These are phyloP conservation scores for Poa pratensis DNA, from an alignment of 176 grass and related monocot genomes.

Conservation along the genomic window DNA sequence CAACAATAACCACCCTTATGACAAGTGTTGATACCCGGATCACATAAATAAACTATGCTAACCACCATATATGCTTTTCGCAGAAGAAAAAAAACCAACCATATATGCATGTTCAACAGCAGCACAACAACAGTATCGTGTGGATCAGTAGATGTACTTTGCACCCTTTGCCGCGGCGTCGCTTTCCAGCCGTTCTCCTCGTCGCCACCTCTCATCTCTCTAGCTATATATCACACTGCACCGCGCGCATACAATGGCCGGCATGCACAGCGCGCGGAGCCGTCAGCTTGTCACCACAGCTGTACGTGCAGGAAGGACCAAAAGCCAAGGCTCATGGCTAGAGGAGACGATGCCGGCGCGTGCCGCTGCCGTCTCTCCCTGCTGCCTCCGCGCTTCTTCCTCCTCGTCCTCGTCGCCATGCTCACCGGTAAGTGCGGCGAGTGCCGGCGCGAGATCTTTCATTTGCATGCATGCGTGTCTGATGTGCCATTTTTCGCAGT, in stretches of 20 bases:
- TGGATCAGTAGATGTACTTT: conserved; percentile 35
- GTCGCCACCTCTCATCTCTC: neutral
- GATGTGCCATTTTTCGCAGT: conserved; percentile 28
- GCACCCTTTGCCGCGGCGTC: conserved; percentile 19
- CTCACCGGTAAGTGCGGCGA: conserved; percentile 29
- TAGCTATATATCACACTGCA: conserved; percentile 28
- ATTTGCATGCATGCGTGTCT: conserved; percentile 6
- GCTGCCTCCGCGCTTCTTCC: neutral
- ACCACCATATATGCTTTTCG: neutral
- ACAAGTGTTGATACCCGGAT: conserved; percentile 42
- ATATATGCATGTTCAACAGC: neutral
- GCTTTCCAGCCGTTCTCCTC: conserved; percentile 18
- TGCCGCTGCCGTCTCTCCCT: conserved; percentile 7
- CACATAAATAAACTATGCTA: conserved; percentile 27
- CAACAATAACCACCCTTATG: neutral
- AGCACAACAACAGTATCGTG: conserved; percentile 40
- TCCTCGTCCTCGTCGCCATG: conserved; percentile 31
- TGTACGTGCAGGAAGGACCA: neutral
- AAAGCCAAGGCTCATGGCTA: conserved; percentile 20
- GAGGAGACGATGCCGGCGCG: neutral
- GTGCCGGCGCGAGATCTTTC: neutral
- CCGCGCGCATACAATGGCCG: neutral
- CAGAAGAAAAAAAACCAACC: no score
- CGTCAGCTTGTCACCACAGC: neutral
- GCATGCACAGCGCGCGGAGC: neutral